phyloP scores from a whole-genome alignment of 2,329 filamentous ascomycete species.

The Botrytis aclada region DNA sequence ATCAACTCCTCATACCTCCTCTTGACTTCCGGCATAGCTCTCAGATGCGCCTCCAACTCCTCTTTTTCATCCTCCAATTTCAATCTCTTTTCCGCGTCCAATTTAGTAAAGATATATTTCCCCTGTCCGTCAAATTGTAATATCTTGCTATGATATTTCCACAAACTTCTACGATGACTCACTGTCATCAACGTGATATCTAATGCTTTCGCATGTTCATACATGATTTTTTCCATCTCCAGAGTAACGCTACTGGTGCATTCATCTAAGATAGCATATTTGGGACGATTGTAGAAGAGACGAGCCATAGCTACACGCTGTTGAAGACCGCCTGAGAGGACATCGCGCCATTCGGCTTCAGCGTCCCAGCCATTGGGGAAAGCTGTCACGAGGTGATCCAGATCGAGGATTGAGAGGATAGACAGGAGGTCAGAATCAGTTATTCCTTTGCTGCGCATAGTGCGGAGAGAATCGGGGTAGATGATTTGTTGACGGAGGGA shows the following conservation, averaged over 20 bases:
- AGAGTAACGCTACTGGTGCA: slow-evolving; percentile 95
- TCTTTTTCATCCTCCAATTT: slow-evolving; percentile 94
- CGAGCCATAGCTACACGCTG: slow-evolving; percentile 96
- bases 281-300: slow-evolving; percentile 87
- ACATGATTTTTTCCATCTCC: slow-evolving; percentile 94
- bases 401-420: slow-evolving; percentile 75
- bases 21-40: slow-evolving; percentile 85
- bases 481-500: slow-evolving; percentile 95
- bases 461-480: slow-evolving; percentile 84
- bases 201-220: slow-evolving; percentile 87
- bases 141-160: slow-evolving; percentile 95
- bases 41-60: slow-evolving; percentile 79
- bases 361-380: slow-evolving; percentile 82
- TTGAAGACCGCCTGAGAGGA: slow-evolving; percentile 86
- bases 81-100: slow-evolving; percentile 84
- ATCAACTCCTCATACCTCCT: slow-evolving; percentile 78
- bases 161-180: slow-evolving; percentile 82
- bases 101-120: slow-evolving; percentile 79
- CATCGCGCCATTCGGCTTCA: slow-evolving; percentile 94
- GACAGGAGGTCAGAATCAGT: slow-evolving; percentile 76
- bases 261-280: slow-evolving; percentile 95
- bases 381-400: slow-evolving; percentile 76
- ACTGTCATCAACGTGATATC: slow-evolving; percentile 98
- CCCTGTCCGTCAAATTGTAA: slow-evolving; percentile 96
- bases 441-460: slow-evolving; percentile 81